A percentile compares a stretch with the other conserved stretches of the same genome.
Conservation (phyloP, 192 early-diverging fungal species). For the Coemansia sp. region DNA sequence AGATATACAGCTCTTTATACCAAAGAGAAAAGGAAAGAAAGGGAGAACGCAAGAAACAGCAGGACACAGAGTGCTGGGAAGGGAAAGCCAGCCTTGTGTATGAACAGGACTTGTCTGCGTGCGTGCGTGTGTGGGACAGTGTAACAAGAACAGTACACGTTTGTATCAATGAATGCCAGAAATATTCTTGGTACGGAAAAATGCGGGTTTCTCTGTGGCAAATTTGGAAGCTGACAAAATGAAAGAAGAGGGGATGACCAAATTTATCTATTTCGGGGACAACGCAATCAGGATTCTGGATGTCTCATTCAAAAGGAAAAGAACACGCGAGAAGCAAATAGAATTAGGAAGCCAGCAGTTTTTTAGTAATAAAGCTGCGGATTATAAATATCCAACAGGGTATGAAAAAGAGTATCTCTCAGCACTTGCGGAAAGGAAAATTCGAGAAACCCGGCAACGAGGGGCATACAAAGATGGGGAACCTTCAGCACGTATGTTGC, state of each 20-base stretch:
- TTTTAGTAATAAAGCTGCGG: neutral
- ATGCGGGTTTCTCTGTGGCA: neutral
- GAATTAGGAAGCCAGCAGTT: neutral
- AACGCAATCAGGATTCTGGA: neutral
- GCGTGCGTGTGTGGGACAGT: neutral
- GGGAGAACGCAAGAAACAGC: neutral
- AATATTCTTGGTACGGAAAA: neutral
- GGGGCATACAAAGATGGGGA: neutral
- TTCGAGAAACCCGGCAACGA: neutral
- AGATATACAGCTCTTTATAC: neutral
- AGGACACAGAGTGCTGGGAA: constrained; percentile 1
- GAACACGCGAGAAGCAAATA: neutral
- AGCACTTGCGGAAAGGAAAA: constrained; percentile 5
- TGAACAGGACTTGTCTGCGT: neutral
- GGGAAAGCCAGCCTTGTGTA: neutral
- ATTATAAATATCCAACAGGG: neutral
- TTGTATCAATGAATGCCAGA: neutral
- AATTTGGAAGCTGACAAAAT: neutral
- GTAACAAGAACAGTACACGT: neutral
- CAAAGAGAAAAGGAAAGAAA: constrained; percentile 3
- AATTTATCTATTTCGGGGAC: neutral
- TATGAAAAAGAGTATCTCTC: neutral
- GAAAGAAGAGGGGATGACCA: neutral
- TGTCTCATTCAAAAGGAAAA: neutral
- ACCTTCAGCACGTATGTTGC: neutral